Percentiles rank a stretch among this genome's conserved stretches.
phyloP scores from a whole-genome alignment of 169 alveolate species.

The Toxoplasma gondii region DNA sequence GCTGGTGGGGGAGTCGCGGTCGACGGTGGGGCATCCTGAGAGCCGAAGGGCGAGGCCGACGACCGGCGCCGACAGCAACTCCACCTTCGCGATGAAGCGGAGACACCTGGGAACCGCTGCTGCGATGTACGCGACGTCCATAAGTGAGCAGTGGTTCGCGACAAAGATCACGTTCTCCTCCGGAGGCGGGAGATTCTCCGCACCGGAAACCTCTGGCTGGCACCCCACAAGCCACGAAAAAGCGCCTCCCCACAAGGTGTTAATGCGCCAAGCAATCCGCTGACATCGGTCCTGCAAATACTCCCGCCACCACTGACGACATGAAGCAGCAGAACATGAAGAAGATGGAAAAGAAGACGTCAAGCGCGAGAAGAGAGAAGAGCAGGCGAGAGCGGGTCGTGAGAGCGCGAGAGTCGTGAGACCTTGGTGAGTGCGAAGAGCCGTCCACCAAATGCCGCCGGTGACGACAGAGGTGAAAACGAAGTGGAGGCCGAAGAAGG shows the following conservation, averaged over 20 bases:
- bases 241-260: background rate
- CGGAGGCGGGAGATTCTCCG: background rate
- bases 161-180: background rate
- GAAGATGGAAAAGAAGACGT: background rate
- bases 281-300: background rate
- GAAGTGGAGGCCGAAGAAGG: background rate
- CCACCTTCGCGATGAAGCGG: constrained; percentile 29
- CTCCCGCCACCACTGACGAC: background rate
- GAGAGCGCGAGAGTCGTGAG: background rate
- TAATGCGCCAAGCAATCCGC: background rate
- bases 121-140: constrained; percentile 7
- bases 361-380: background rate
- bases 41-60: constrained; percentile 37
- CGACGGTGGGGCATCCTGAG: constrained; percentile 21
- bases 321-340: background rate
- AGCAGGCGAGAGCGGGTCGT: background rate
- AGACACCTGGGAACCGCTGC: background rate
- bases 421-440: background rate
- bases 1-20: background rate
- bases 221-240: background rate
- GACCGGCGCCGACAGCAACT: background rate
- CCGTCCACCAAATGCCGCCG: constrained; percentile 26
- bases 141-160: constrained; percentile 27
- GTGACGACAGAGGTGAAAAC: background rate
- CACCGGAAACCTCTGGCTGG: background rate